Evolutionary conservation across 2,329 filamentous ascomycete genomes (phyloP).

Genomic region (Trichoderma semiorbis): DNA sequence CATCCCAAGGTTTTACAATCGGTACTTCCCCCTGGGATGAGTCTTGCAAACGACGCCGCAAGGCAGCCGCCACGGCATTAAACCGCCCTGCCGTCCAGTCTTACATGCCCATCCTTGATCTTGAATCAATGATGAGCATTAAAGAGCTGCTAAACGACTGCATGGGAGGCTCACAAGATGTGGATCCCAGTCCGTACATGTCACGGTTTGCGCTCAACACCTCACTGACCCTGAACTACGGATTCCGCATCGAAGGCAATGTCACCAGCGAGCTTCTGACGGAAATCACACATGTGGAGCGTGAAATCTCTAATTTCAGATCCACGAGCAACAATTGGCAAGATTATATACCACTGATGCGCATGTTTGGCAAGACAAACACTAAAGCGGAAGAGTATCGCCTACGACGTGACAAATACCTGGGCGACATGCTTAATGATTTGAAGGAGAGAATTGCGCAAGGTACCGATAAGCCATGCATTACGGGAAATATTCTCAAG

Average conservation of each 20-base stretch:
- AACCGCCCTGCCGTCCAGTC: slow-evolving; percentile 73
- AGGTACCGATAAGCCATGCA: slow-evolving; percentile 41
- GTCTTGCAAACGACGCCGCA: slow-evolving; percentile 71
- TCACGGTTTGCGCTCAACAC: slow-evolving; percentile 75
- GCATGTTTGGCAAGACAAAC: slow-evolving; percentile 61
- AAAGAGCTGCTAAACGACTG: slow-evolving; percentile 67
- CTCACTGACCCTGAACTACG: slow-evolving; percentile 74
- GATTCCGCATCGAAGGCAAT: slow-evolving; percentile 68
- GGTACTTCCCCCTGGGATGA: slow-evolving; percentile 83
- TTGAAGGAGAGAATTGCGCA: slow-evolving; percentile 39
- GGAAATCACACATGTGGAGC: slow-evolving; percentile 73
- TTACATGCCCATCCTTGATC: slow-evolving; percentile 79
- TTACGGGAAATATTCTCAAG: slow-evolving; percentile 53
- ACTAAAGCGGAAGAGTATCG: slow-evolving; percentile 63
- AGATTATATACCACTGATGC: slow-evolving; percentile 75
- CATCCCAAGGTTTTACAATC: slow-evolving; percentile 75
- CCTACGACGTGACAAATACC: slow-evolving; percentile 63
- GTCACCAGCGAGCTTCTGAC: slow-evolving; percentile 63
- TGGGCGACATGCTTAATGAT: slow-evolving; percentile 63
- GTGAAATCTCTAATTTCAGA: slow-evolving; percentile 70
- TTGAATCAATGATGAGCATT: slow-evolving; percentile 69
- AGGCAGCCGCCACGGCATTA: slow-evolving; percentile 74
- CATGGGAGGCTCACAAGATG: slow-evolving; percentile 56
- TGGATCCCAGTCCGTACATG: slow-evolving; percentile 71
- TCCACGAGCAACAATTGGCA: slow-evolving; percentile 82